Conservation (phyloP, 495 filamentous ascomycete species). For the Evansstolkia leycettana region DNA sequence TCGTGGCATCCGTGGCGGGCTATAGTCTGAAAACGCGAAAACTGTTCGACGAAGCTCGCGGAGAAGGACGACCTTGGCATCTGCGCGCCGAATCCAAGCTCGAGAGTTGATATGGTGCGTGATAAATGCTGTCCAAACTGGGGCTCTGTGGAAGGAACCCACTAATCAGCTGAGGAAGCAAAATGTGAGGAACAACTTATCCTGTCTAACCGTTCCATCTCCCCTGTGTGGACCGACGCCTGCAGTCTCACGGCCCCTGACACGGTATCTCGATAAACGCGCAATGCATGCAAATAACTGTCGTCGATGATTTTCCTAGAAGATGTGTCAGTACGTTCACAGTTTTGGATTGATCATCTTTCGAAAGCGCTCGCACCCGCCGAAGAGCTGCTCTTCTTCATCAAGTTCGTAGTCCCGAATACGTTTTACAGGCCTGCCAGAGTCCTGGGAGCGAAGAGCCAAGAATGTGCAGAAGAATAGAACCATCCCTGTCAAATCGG, state of each 20-base stretch:
- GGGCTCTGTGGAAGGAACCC: slow-evolving; percentile 20
- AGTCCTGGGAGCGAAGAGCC: slow-evolving; percentile 60
- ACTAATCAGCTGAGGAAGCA: background rate
- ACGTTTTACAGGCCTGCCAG: slow-evolving; percentile 32
- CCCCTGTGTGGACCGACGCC: slow-evolving; percentile 31
- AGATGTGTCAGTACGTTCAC: background rate
- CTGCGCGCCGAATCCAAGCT: slow-evolving; percentile 42
- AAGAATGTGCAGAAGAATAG: slow-evolving; percentile 68
- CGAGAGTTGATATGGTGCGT: slow-evolving; percentile 44
- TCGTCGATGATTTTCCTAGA: slow-evolving; percentile 61
- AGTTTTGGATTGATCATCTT: background rate
- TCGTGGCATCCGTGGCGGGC: slow-evolving; percentile 15
- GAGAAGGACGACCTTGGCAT: slow-evolving; percentile 42
- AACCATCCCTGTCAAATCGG: slow-evolving; percentile 44
- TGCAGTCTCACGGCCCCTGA: slow-evolving; percentile 49
- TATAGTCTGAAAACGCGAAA: slow-evolving; percentile 47
- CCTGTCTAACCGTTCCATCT: slow-evolving; percentile 24
- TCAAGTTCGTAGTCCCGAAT: slow-evolving; percentile 48
- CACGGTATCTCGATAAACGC: slow-evolving; percentile 56
- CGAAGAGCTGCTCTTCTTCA: slow-evolving; percentile 54
- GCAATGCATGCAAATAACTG: slow-evolving; percentile 54
- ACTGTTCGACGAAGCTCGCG: slow-evolving; percentile 49
- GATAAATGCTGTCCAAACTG: slow-evolving; percentile 70
- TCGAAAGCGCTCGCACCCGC: slow-evolving; percentile 42
- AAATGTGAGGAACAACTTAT: background rate